These are phyloP conservation scores for Mallotus japonicus DNA, from an alignment of 441 rosid species.

Conservation along the genomic window DNA sequence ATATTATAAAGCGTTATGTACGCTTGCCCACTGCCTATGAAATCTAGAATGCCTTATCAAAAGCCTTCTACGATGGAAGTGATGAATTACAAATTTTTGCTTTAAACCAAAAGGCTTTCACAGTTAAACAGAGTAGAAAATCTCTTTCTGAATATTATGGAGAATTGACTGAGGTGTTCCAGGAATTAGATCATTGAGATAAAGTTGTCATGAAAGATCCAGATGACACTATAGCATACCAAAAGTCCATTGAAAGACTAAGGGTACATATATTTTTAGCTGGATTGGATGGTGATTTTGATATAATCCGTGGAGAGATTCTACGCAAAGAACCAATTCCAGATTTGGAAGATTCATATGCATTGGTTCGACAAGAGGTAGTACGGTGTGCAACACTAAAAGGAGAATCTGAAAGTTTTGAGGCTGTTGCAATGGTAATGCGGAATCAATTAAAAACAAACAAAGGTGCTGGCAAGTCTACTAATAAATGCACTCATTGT, in stretches of 20 bases:
- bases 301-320: background rate
- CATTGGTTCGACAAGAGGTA: background rate
- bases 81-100: background rate
- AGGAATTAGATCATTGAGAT: background rate
- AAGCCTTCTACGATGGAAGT: slow-evolving; percentile 12
- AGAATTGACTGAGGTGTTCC: background rate
- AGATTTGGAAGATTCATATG: background rate
- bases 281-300: background rate
- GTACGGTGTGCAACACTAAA: background rate
- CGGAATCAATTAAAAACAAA: background rate
- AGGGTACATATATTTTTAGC: background rate
- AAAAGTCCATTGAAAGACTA: background rate
- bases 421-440: background rate
- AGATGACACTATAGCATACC: background rate
- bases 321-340: background rate
- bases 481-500: background rate
- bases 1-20: background rate
- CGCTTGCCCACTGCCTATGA: background rate
- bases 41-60: background rate
- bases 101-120: background rate
- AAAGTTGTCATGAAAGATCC: background rate
- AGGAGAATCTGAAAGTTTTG: background rate
- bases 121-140: background rate
- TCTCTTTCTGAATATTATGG: background rate
- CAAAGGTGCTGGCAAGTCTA: background rate